Evolutionary conservation across 1,284 basidiomycete species (phyloP).

Genomic region (Coniferiporia sulphurascens): DNA sequence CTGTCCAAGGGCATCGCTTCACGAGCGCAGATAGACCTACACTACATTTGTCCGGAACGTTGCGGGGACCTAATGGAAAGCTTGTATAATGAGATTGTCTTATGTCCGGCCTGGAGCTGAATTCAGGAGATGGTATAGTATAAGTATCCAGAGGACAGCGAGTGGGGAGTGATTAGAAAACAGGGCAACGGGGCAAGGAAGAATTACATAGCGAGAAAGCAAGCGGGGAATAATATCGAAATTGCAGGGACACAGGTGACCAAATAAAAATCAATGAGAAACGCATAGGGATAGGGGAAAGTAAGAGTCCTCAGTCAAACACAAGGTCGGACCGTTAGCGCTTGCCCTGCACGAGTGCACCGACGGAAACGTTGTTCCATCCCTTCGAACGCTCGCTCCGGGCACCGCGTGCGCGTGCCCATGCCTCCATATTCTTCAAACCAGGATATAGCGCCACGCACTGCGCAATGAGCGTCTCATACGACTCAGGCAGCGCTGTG

Average conservation of each 20-base stretch:
- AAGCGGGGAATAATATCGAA: background rate
- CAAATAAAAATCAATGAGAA: background rate
- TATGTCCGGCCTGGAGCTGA: too few species aligned
- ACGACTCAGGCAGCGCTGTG: constrained; percentile 22
- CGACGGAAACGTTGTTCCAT: constrained; percentile 35
- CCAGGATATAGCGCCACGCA: constrained; percentile 26
- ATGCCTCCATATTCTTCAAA: constrained; percentile 30
- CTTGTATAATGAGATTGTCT: too few species aligned
- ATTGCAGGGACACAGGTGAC: background rate
- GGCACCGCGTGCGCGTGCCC: constrained; percentile 25
- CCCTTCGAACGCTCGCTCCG: constrained; percentile 15
- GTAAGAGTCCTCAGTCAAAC: background rate
- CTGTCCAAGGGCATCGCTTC: too few species aligned
- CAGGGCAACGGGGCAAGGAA: background rate
- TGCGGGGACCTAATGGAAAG: too few species aligned
- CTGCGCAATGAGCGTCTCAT: constrained; percentile 19
- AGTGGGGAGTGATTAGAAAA: too few species aligned
- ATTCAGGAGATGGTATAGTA: too few species aligned
- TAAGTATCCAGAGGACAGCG: too few species aligned
- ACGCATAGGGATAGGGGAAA: background rate
- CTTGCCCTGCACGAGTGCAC: constrained; percentile 22
- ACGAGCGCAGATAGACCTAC: too few species aligned
- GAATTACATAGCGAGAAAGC: too few species aligned
- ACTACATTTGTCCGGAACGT: too few species aligned
- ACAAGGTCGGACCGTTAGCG: background rate